These are phyloP conservation scores for Kwoniella pini DNA, from an alignment of 768 basidiomycete species.

Conservation along the genomic window DNA sequence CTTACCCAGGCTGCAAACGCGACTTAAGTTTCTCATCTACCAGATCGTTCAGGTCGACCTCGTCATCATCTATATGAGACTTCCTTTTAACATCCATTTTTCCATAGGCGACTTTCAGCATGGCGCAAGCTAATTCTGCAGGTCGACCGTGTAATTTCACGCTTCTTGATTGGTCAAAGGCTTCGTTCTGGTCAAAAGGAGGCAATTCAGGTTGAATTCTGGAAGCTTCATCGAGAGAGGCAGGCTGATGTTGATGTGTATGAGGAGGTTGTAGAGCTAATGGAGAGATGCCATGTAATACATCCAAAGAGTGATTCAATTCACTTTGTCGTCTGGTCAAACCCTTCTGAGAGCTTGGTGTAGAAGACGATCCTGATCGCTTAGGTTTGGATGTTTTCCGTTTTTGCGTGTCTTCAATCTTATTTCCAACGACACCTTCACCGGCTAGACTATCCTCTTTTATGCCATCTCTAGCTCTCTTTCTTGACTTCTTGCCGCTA, in stretches of 20 bases:
- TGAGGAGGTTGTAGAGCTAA: background rate
- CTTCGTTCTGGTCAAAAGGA: background rate
- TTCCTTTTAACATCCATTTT: constrained; percentile 17
- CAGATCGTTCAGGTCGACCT: constrained; percentile 29
- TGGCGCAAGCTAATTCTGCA: constrained; percentile 39
- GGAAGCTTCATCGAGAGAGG: constrained; percentile 3
- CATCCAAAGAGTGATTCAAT: constrained; percentile 19
- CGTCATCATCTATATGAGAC: constrained; percentile 15
- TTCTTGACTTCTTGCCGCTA: constrained; percentile 25
- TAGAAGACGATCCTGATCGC: background rate
- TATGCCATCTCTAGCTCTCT: constrained; percentile 15
- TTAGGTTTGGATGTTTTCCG: constrained; percentile 1
- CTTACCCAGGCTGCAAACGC: constrained; percentile 40
- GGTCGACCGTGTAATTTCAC: constrained; percentile 41
- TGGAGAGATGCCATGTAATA: constrained; percentile 20
- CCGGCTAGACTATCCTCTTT: background rate
- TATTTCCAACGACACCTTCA: background rate
- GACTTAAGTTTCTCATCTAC: constrained; percentile 22
- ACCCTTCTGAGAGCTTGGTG: background rate
- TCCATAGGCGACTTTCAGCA: constrained; percentile 40
- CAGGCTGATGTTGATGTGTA: background rate
- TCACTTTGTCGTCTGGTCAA: background rate
- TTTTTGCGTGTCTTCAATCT: background rate
- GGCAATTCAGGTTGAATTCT: background rate
- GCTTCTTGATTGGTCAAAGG: constrained; percentile 8